Percentiles rank a stretch among this genome's conserved stretches.
Evolutionary conservation across 192 early-diverging fungal genomes (phyloP).

Genomic region (Mortierella alpina): DNA sequence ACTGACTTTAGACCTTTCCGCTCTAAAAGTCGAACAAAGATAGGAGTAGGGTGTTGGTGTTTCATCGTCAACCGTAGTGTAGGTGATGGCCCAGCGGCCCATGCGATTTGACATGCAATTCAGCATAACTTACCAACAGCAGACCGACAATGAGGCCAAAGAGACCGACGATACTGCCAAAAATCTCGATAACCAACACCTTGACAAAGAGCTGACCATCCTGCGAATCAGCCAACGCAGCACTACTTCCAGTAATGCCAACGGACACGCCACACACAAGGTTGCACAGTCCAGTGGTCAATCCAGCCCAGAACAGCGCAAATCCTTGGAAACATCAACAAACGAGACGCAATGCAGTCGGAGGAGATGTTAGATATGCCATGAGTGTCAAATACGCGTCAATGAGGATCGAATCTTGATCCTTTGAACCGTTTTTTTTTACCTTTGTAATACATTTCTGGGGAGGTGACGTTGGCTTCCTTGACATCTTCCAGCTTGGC

Average conservation of each 20-base stretch:
- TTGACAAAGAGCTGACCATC: conserved; percentile 97
- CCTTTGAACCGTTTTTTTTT: neutral
- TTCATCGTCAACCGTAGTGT: too few relatives aligned
- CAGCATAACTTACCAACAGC: conserved; percentile 66
- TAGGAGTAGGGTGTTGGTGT: too few relatives aligned
- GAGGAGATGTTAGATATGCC: conserved; percentile 2
- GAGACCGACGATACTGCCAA: conserved; percentile 94
- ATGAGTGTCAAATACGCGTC: too few relatives aligned
- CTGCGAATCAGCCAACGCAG: conserved; percentile 96
- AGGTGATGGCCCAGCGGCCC: too few relatives aligned
- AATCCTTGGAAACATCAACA: conserved; percentile 63
- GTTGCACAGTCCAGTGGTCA: conserved; percentile 95
- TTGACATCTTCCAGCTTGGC: conserved; percentile 78
- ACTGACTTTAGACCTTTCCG: neutral
- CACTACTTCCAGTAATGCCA: conserved; percentile 92
- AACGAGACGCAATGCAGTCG: neutral
- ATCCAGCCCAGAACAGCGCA: conserved; percentile 94
- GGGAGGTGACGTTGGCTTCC: conserved; percentile 57
- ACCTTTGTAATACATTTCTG: conserved; percentile 85
- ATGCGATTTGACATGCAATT: neutral
- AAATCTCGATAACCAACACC: conserved; percentile 97
- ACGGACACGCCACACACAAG: conserved; percentile 94
- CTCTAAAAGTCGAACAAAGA: neutral
- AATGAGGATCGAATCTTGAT: too few relatives aligned
- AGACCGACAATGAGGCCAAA: conserved; percentile 98